Conservation (phyloP, 495 filamentous ascomycete species). For the Daldinia concentrica region DNA sequence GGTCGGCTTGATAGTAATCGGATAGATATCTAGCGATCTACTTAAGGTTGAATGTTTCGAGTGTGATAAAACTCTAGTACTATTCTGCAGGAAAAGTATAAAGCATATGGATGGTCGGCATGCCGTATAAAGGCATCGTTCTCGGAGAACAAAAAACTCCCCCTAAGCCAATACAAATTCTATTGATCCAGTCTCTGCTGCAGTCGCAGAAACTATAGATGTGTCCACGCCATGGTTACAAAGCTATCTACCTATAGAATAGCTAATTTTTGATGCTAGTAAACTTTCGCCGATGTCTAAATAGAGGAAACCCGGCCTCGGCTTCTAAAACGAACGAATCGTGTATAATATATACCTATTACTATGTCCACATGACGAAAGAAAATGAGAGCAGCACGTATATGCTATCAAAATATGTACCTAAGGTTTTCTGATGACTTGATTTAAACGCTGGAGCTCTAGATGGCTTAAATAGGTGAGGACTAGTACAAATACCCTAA, state of each 20-base stretch:
- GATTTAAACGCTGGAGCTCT: background rate
- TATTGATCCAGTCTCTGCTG: no score
- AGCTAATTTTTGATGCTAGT: no score
- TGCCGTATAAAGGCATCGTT: background rate
- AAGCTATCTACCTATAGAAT: no score
- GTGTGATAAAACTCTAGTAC: background rate
- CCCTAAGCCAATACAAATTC: no score
- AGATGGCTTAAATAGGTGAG: background rate
- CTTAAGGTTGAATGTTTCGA: background rate
- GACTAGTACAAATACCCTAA: background rate
- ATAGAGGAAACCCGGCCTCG: background rate
- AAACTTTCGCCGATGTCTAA: background rate
- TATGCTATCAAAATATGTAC: background rate
- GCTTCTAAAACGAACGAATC: background rate
- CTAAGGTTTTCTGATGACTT: background rate
- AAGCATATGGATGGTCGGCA: background rate
- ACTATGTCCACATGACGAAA: background rate
- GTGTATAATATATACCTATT: background rate
- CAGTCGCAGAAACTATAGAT: no score
- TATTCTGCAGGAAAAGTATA: background rate
- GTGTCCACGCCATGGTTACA: no score
- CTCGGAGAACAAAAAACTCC: no score
- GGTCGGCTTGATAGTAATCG: background rate
- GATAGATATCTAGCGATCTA: background rate
- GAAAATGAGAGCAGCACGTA: background rate